These are phyloP conservation scores for Panaeolus papilionaceus DNA, from an alignment of 768 basidiomycete species.

Conservation along the genomic window DNA sequence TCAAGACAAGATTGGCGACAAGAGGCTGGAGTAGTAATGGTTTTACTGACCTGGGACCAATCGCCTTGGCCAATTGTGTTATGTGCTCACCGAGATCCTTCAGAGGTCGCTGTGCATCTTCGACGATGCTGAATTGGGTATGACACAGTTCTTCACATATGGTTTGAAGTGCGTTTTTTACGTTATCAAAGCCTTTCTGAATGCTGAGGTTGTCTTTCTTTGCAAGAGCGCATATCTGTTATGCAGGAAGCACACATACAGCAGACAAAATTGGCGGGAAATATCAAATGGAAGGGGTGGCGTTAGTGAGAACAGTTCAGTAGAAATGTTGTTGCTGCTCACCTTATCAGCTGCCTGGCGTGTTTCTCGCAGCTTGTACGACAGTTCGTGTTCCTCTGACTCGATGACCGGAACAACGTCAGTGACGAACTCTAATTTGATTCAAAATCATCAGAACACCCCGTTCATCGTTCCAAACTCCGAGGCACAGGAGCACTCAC, in stretches of 20 bases:
- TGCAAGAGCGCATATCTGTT: background rate
- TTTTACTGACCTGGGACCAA: conserved; percentile 3
- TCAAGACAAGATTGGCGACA: background rate
- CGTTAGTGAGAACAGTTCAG: background rate
- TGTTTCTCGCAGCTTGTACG: background rate
- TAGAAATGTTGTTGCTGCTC: background rate
- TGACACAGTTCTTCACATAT: background rate
- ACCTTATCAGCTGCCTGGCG: background rate
- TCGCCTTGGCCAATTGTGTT: background rate
- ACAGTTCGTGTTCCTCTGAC: background rate
- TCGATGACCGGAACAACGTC: conserved; percentile 6
- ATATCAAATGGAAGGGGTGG: background rate
- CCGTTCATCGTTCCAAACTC: background rate
- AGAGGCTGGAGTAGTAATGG: background rate
- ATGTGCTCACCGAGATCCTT: background rate
- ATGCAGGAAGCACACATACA: background rate
- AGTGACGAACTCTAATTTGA: conserved; percentile 1
- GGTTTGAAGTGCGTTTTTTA: conserved; percentile 5
- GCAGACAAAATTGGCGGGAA: background rate
- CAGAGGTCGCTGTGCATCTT: background rate
- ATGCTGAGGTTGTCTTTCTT: background rate
- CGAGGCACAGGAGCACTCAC: background rate
- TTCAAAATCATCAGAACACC: background rate
- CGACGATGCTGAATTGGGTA: conserved; percentile 1
- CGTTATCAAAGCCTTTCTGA: conserved; percentile 2